Conservation (phyloP, 768 basidiomycete species). For the Suillus lakei region DNA sequence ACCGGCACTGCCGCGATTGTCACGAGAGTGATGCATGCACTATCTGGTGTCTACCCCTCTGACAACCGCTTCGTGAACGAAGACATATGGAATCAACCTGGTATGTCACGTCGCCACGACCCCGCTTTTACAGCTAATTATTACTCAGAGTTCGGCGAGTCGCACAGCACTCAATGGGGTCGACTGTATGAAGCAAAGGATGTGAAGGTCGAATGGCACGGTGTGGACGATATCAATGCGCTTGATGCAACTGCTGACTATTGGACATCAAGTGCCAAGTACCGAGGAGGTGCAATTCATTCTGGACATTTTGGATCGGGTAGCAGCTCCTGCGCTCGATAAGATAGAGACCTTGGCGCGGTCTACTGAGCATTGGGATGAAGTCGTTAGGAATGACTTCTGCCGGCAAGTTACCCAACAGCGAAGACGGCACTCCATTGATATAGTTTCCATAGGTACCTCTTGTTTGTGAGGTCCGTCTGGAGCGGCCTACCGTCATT, state of each 20-base stretch:
- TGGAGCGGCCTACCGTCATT: slow-evolving; percentile 81
- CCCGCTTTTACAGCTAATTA: slow-evolving; percentile 16
- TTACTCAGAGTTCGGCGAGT: slow-evolving; percentile 59
- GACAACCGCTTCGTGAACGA: slow-evolving; percentile 83
- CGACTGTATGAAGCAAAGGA: slow-evolving; percentile 77
- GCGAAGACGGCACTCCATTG: not conserved
- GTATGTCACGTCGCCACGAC: slow-evolving; percentile 44
- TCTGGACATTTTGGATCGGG: slow-evolving; percentile 72
- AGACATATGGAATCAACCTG: slow-evolving; percentile 76
- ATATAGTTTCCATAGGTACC: slow-evolving; percentile 48
- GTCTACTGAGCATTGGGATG: slow-evolving; percentile 62
- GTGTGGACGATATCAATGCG: slow-evolving; percentile 40
- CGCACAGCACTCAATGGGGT: slow-evolving; percentile 80
- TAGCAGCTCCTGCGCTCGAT: slow-evolving; percentile 69
- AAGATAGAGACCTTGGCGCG: slow-evolving; percentile 65
- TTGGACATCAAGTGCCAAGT: slow-evolving; percentile 26
- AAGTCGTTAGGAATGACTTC: slow-evolving; percentile 74
- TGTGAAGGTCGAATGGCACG: slow-evolving; percentile 88
- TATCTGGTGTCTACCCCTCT: slow-evolving; percentile 76
- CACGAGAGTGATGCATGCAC: slow-evolving; percentile 72
- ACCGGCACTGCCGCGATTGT: slow-evolving; percentile 79
- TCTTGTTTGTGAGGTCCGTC: slow-evolving; percentile 74
- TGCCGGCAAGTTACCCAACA: slow-evolving; percentile 62
- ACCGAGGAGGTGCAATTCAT: slow-evolving; percentile 77
- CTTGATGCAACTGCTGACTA: slow-evolving; percentile 21